phyloP scores from a whole-genome alignment of 441 rosid species.

The Erodium moschatum region DNA sequence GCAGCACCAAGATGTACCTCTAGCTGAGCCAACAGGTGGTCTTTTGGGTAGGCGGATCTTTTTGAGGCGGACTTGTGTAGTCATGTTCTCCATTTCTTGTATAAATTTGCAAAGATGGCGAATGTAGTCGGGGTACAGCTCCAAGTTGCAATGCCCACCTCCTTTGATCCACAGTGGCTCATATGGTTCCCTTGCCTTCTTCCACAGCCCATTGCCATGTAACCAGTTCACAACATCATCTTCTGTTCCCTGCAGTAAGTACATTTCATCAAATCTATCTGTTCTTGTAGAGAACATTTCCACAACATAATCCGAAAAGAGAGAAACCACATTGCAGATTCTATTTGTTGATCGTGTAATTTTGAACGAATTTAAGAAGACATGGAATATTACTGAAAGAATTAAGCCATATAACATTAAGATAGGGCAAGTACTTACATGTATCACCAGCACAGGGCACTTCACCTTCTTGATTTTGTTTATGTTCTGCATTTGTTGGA shows the following conservation, averaged over 20 bases:
- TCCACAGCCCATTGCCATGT: constrained; percentile 85
- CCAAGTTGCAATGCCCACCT: constrained; percentile 97
- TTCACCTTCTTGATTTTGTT: constrained; percentile 77
- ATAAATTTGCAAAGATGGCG: constrained; percentile 69
- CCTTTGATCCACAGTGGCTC: constrained; percentile 98
- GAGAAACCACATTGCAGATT: background rate
- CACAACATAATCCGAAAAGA: background rate
- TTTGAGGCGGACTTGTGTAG: constrained; percentile 55
- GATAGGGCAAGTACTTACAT: constrained; percentile 39
- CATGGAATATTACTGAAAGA: background rate
- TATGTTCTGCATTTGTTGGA: constrained; percentile 52
- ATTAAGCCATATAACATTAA: background rate
- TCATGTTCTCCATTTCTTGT: constrained; percentile 79
- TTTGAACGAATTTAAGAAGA: background rate
- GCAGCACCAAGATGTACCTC: constrained; percentile 27
- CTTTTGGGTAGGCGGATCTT: constrained; percentile 24
- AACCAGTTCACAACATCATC: constrained; percentile 95
- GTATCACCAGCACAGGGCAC: constrained; percentile 87
- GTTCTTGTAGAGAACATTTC: too few relatives aligned
- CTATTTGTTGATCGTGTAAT: too few relatives aligned
- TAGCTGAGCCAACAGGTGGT: constrained; percentile 4
- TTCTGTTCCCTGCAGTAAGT: constrained; percentile 70
- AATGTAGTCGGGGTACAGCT: constrained; percentile 85
- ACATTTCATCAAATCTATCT: too few relatives aligned
- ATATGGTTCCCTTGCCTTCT: constrained; percentile 73